Evolutionary conservation across 495 filamentous ascomycete genomes (phyloP).

Genomic region (Haplographium delicatum): DNA sequence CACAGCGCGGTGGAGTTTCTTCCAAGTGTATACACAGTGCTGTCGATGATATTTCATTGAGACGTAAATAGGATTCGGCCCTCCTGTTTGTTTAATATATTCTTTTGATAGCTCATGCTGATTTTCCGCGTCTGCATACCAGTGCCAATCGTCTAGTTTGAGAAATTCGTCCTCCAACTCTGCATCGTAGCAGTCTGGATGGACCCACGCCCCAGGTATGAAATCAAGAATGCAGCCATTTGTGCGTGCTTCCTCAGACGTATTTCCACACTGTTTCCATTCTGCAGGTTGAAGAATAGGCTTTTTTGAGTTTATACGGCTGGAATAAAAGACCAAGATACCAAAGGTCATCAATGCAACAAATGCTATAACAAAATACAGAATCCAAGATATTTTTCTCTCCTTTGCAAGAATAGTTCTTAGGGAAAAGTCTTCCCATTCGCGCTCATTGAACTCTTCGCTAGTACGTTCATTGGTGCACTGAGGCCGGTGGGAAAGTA

Average conservation of each 20-base stretch:
- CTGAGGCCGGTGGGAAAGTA: too few relatives aligned
- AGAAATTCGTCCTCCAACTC: conserved; percentile 4
- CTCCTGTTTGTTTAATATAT: neutral
- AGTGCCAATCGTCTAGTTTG: neutral
- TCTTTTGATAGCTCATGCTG: neutral
- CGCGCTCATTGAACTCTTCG: too few relatives aligned
- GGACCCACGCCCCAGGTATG: neutral
- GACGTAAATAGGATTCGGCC: neutral
- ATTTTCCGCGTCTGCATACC: neutral
- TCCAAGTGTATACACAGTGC: conserved; percentile 3
- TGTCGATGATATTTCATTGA: neutral
- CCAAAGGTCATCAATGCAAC: too few relatives aligned
- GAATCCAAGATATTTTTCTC: too few relatives aligned
- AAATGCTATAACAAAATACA: too few relatives aligned
- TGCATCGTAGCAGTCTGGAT: neutral
- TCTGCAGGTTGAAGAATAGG: too few relatives aligned
- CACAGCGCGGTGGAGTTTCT: neutral
- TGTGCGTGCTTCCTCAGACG: neutral
- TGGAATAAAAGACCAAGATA: too few relatives aligned
- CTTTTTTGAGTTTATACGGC: too few relatives aligned
- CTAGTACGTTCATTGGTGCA: too few relatives aligned
- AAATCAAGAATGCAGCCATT: neutral
- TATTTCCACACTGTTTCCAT: neutral
- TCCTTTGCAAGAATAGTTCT: too few relatives aligned
- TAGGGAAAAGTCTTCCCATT: too few relatives aligned